Evolutionary conservation across 441 rosid species (phyloP).

Genomic region (Arabidopsis lyrata): DNA sequence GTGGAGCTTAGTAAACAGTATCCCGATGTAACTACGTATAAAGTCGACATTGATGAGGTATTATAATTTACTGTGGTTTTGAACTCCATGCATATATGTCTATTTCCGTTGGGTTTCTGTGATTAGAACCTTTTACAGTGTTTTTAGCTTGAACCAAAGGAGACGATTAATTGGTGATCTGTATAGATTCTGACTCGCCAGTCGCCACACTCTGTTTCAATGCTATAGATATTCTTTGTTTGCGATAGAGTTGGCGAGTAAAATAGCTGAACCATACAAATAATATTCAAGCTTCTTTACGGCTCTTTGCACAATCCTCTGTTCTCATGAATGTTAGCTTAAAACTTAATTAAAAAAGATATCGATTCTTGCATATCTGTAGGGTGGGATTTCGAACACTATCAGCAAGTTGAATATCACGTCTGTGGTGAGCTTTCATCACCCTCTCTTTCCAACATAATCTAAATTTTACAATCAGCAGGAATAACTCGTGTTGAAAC

Average conservation of each 20-base stretch:
- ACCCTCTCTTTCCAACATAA: conserved; percentile 10
- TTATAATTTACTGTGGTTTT: background rate
- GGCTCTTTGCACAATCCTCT: background rate
- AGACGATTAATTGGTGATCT: conserved; percentile 4
- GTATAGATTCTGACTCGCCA: background rate
- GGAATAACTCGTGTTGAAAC: conserved; percentile 6
- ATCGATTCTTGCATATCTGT: conserved; percentile 41
- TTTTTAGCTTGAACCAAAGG: background rate
- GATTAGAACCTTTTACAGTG: background rate
- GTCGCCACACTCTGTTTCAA: background rate
- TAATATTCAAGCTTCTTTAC: background rate
- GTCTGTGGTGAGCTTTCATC: conserved; percentile 63
- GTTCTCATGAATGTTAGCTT: conserved; percentile 1
- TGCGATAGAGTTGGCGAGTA: conserved; percentile 1
- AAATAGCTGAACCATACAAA: background rate
- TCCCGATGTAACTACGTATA: conserved; percentile 69
- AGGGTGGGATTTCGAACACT: conserved; percentile 58
- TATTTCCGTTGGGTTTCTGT: background rate
- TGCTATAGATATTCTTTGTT: background rate
- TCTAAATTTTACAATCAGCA: background rate
- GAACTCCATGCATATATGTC: background rate
- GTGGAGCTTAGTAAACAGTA: conserved; percentile 64
- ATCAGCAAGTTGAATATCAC: conserved; percentile 51
- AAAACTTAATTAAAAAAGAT: background rate
- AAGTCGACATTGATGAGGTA: conserved; percentile 90